These are phyloP conservation scores for Metschnikowia sp. DNA, from an alignment of 805 yeast species.

Conservation along the genomic window DNA sequence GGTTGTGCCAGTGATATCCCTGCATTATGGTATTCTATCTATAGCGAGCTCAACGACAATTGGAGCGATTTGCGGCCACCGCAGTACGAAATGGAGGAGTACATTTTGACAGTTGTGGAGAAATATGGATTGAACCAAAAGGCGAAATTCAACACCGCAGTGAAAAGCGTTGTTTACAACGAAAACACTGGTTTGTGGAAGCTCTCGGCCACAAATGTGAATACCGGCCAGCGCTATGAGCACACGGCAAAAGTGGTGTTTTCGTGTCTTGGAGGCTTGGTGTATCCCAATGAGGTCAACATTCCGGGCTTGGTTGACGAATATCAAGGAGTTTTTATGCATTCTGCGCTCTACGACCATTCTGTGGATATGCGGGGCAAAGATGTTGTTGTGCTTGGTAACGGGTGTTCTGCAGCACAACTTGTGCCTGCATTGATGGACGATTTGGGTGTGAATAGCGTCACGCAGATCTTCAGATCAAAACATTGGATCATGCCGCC, in stretches of 20 bases:
- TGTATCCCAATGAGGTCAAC: constrained; percentile 29
- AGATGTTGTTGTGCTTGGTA: constrained; percentile 38
- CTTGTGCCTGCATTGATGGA: constrained; percentile 36
- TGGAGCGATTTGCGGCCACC: constrained; percentile 42
- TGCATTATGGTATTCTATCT: constrained; percentile 39
- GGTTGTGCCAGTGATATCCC: constrained; percentile 46
- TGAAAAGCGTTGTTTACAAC: constrained; percentile 21
- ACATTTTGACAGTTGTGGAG: constrained; percentile 30
- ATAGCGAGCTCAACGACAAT: constrained; percentile 29
- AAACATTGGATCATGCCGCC: constrained; percentile 41
- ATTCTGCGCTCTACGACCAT: constrained; percentile 39
- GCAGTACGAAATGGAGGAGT: constrained; percentile 41
- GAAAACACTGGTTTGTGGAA: constrained; percentile 29
- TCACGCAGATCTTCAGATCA: constrained; percentile 34
- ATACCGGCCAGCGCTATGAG: constrained; percentile 27
- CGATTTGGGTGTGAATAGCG: constrained; percentile 22
- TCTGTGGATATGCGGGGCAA: constrained; percentile 30
- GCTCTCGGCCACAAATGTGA: constrained; percentile 23
- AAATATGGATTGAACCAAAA: constrained; percentile 24
- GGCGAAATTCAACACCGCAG: constrained; percentile 22
- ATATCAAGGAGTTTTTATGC: constrained; percentile 39
- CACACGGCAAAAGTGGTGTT: constrained; percentile 29
- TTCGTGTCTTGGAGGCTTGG: constrained; percentile 36
- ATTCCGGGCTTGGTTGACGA: constrained; percentile 32
- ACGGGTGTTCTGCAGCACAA: constrained; percentile 43